Percentiles rank a stretch among this genome's conserved stretches.
These are phyloP conservation scores for Solanum ossicruentum DNA, from an alignment of 257 asterid genomes.

Conservation along the genomic window DNA sequence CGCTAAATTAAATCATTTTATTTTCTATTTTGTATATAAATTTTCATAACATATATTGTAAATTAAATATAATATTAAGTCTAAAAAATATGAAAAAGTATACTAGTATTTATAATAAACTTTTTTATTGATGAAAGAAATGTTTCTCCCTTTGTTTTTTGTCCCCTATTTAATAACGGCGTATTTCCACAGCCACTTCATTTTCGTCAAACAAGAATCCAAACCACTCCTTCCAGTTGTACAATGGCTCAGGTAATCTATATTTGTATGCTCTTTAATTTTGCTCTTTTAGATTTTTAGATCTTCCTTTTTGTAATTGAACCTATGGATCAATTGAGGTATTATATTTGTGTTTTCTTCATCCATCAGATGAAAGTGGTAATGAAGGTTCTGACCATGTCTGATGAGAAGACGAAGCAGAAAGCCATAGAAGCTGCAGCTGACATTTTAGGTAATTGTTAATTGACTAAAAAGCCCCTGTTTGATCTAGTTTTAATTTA, in stretches of 20 bases:
- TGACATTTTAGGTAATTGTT: constrained; percentile 39
- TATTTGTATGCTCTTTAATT: not conserved
- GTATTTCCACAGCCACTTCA: not conserved
- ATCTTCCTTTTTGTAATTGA: not conserved
- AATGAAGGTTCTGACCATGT: constrained; percentile 53
- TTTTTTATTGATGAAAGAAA: too few relatives aligned
- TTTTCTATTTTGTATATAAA: too few relatives aligned
- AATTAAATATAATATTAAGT: too few relatives aligned
- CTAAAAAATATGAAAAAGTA: too few relatives aligned
- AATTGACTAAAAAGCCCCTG: not conserved
- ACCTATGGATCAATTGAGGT: not conserved
- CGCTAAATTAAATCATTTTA: too few relatives aligned
- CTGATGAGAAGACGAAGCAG: constrained; percentile 74
- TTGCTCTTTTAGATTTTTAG: not conserved
- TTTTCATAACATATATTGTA: too few relatives aligned
- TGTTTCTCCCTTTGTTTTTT: too few relatives aligned
- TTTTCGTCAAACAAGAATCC: not conserved
- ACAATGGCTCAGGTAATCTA: constrained; percentile 24
- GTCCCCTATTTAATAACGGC: not conserved
- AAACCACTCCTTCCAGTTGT: not conserved
- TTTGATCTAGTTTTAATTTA: not conserved
- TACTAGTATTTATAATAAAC: too few relatives aligned
- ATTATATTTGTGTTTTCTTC: not conserved
- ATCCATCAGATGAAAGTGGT: constrained; percentile 42
- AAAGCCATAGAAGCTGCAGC: constrained; percentile 84